These are phyloP conservation scores for Aspergillus incahuasiensis DNA, from an alignment of 495 filamentous ascomycete species.

Conservation along the genomic window DNA sequence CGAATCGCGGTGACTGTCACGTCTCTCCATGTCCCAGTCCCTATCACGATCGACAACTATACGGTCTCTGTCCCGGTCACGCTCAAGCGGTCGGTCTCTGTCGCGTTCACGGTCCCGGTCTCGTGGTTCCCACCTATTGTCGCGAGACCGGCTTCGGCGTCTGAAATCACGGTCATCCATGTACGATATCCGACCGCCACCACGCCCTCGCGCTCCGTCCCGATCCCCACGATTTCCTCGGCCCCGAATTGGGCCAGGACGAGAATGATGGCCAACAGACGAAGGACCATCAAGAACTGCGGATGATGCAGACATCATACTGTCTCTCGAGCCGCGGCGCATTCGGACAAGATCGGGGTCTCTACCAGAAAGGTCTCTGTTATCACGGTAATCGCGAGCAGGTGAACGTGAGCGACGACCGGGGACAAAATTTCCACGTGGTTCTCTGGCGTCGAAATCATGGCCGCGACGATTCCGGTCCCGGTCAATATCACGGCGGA, in stretches of 20 bases:
- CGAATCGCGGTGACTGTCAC: constrained; percentile 29
- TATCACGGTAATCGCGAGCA: constrained; percentile 48
- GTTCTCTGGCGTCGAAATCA: constrained; percentile 42
- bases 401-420: constrained; percentile 42
- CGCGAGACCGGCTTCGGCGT: constrained; percentile 64
- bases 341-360: constrained; percentile 44
- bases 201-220: constrained; percentile 47
- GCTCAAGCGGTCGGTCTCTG: constrained; percentile 25
- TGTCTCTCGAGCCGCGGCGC: constrained; percentile 56
- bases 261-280: constrained; percentile 44
- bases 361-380: constrained; percentile 34
- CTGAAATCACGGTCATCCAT: constrained; percentile 61
- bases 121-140: constrained; percentile 50
- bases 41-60: constrained; percentile 23
- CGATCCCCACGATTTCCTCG: constrained; percentile 60
- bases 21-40: constrained; percentile 32
- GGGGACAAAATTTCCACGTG: constrained; percentile 35
- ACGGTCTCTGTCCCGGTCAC: constrained; percentile 23
- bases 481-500: constrained; percentile 37
- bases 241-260: constrained; percentile 55
- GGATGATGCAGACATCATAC: constrained; percentile 64
- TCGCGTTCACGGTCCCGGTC: constrained; percentile 38
- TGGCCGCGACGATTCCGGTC: constrained; percentile 35
- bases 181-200: constrained; percentile 49
- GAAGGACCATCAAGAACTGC: constrained; percentile 60